Evolutionary conservation across 2,329 filamentous ascomycete species (phyloP).

Genomic region (Cercospora sp.): DNA sequence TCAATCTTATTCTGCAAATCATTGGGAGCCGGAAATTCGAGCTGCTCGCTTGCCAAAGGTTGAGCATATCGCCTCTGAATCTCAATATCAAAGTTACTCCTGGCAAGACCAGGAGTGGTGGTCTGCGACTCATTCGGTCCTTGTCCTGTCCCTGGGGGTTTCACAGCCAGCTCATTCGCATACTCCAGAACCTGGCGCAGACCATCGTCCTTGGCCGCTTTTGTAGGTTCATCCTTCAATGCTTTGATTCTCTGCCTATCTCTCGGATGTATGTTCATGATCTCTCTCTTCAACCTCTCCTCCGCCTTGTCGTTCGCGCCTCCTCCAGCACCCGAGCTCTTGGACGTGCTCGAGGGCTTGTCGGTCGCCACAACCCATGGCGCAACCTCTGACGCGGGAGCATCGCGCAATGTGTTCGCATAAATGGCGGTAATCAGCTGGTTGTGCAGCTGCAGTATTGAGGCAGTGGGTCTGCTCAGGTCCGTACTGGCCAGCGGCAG

Average conservation of each 20-base stretch:
- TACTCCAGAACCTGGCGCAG: slow-evolving; percentile 34
- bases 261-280: slow-evolving; percentile 62
- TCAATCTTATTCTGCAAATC: slow-evolving; percentile 62
- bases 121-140: slow-evolving; percentile 27
- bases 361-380: slow-evolving; percentile 69
- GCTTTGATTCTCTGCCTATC: slow-evolving; percentile 56
- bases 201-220: slow-evolving; percentile 25
- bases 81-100: slow-evolving; percentile 62
- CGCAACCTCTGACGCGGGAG: slow-evolving; percentile 60
- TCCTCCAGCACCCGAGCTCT: slow-evolving; percentile 45
- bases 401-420: slow-evolving; percentile 60
- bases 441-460: slow-evolving; percentile 58
- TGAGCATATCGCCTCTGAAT: slow-evolving; percentile 65
- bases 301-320: slow-evolving; percentile 61
- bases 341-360: slow-evolving; percentile 71
- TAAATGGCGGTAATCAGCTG: slow-evolving; percentile 61
- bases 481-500: slow-evolving; percentile 46
- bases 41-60: slow-evolving; percentile 61
- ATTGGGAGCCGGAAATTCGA: slow-evolving; percentile 62
- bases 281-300: slow-evolving; percentile 63
- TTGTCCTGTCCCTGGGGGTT: slow-evolving; percentile 24
- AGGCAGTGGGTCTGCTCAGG: slow-evolving; percentile 26
- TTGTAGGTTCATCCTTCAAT: slow-evolving; percentile 29
- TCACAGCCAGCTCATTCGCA: slow-evolving; percentile 33
- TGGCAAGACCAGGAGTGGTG: slow-evolving; percentile 28